Evolutionary conservation across 257 asterid genomes (phyloP).

Genomic region (Plantago ovata): DNA sequence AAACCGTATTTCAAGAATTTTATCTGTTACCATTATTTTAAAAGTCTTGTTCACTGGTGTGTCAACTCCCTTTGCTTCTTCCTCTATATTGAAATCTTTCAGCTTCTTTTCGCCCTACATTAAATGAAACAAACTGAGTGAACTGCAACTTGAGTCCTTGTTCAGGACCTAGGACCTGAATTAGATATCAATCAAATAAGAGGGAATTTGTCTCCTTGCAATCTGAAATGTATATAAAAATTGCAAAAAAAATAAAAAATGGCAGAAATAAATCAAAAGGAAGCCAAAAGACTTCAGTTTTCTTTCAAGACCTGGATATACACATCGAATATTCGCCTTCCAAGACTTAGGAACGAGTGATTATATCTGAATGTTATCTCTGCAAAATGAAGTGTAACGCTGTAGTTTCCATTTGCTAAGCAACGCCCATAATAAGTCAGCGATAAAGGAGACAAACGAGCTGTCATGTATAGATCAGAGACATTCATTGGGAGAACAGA

Average conservation of each 20-base stretch:
- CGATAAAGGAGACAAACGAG: conserved; percentile 52
- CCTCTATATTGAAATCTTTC: conserved; percentile 35
- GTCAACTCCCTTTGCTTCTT: conserved; percentile 38
- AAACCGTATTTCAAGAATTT: conserved; percentile 34
- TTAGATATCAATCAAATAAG: too few relatives aligned
- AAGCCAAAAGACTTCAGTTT: not conserved
- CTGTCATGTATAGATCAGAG: conserved; percentile 38
- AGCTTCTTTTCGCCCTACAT: conserved; percentile 34
- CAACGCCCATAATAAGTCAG: conserved; percentile 63
- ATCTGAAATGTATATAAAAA: too few relatives aligned
- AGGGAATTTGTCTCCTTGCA: too few relatives aligned
- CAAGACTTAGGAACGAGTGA: conserved; percentile 51
- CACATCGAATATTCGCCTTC: conserved; percentile 62
- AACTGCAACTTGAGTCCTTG: not conserved
- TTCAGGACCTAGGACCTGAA: too few relatives aligned
- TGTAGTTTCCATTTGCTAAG: conserved; percentile 61
- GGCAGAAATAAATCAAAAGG: too few relatives aligned
- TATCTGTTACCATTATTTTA: conserved; percentile 24
- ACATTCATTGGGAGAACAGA: conserved; percentile 35
- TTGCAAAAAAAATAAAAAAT: too few relatives aligned
- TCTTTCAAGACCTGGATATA: conserved; percentile 46
- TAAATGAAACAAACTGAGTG: not conserved
- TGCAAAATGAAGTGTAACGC: conserved; percentile 57
- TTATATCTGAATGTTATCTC: conserved; percentile 49
- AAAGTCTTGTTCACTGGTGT: conserved; percentile 17